Percentiles rank a stretch among this genome's conserved stretches.
phyloP scores from a whole-genome alignment of 805 yeast genomes.

The Candida wancherniae region DNA sequence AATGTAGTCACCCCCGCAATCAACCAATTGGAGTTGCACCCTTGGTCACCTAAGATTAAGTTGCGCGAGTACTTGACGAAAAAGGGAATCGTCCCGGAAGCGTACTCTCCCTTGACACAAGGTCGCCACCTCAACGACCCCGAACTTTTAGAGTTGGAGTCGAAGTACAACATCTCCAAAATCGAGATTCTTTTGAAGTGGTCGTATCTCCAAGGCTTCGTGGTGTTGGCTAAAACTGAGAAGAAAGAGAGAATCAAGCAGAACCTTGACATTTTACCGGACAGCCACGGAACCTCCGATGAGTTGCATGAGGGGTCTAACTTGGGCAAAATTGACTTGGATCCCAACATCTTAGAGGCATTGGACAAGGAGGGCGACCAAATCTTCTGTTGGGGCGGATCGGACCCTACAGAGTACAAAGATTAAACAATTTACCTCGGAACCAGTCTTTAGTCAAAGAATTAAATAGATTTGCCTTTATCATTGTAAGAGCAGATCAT shows the following conservation, averaged over 20 bases:
- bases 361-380: constrained; percentile 35
- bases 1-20: constrained; percentile 53
- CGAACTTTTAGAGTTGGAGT: constrained; percentile 44
- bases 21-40: constrained; percentile 80
- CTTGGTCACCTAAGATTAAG: constrained; percentile 70
- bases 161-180: constrained; percentile 44
- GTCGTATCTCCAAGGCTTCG: constrained; percentile 67
- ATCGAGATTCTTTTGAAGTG: constrained; percentile 69
- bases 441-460: too few relatives aligned
- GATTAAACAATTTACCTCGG: too few relatives aligned
- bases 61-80: constrained; percentile 56
- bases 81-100: constrained; percentile 59
- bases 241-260: constrained; percentile 46
- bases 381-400: constrained; percentile 27
- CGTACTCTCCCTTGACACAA: constrained; percentile 74
- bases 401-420: constrained; percentile 24
- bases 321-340: constrained; percentile 38
- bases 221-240: constrained; percentile 66
- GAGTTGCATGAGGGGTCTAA: constrained; percentile 21
- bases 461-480: too few relatives aligned
- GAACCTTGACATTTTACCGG: constrained; percentile 51
- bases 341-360: constrained; percentile 29
- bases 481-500: too few relatives aligned
- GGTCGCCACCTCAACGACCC: constrained; percentile 57
- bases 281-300: constrained; percentile 19